Conservation (phyloP, 345 rosid genomes). For the Hibiscus mutabilis region DNA sequence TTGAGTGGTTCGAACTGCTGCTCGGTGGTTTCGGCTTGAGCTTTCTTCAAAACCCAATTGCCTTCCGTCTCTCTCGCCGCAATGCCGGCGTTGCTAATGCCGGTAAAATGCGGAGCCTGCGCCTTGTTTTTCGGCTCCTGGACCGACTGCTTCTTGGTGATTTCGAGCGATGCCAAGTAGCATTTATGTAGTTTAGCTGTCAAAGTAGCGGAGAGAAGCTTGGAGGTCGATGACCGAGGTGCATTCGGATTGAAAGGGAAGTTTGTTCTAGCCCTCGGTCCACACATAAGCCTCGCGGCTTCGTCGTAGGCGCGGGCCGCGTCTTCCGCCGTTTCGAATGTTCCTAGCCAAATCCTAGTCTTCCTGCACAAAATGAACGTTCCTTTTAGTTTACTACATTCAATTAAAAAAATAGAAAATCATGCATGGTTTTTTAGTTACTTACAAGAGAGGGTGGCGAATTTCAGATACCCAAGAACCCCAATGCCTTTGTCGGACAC, state of each 20-base stretch:
- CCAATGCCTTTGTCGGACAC: constrained; percentile 98
- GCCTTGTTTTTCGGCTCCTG: constrained; percentile 22
- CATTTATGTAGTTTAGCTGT: constrained; percentile 88
- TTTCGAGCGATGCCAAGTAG: constrained; percentile 86
- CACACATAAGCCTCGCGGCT: constrained; percentile 98
- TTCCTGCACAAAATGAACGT: constrained; percentile 44
- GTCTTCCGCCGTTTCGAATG: constrained; percentile 95
- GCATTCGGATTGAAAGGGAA: constrained; percentile 79
- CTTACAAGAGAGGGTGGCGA: constrained; percentile 91
- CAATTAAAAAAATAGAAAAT: background rate
- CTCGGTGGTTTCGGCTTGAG: constrained; percentile 25
- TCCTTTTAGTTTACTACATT: background rate
- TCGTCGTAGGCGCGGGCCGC: constrained; percentile 96
- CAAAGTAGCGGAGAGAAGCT: constrained; percentile 85
- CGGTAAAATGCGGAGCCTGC: constrained; percentile 17
- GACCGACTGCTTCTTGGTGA: constrained; percentile 50
- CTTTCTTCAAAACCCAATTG: constrained; percentile 39
- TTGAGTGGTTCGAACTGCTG: constrained; percentile 54
- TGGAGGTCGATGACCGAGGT: constrained; percentile 61
- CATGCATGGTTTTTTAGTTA: background rate
- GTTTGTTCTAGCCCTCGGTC: constrained; percentile 88
- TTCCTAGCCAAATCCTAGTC: constrained; percentile 95
- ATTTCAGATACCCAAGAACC: constrained; percentile 99
- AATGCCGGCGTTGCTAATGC: constrained; percentile 16
- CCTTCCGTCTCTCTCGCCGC: constrained; percentile 23